Evolutionary conservation across 352 stramenopile species (phyloP).

Genomic region (Pythium aquatile): DNA sequence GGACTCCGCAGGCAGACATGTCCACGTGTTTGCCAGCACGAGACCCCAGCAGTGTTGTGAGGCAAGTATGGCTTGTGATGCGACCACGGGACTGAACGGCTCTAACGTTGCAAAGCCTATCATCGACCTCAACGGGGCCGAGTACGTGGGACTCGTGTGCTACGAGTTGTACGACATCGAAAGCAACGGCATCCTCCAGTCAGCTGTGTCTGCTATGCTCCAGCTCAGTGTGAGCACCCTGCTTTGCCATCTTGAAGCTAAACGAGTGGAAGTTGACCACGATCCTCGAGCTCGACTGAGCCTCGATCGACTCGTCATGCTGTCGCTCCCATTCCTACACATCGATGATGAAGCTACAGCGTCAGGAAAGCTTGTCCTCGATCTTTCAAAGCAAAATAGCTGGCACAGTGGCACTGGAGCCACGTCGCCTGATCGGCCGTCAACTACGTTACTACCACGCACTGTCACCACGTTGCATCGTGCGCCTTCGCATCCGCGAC

Average conservation of each 20-base stretch:
- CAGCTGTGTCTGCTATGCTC: background rate
- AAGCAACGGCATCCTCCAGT: background rate
- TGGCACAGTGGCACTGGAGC: conserved; percentile 21
- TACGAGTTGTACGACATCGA: conserved; percentile 11
- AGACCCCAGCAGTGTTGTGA: conserved; percentile 25
- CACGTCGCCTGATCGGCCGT: conserved; percentile 17
- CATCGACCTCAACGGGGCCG: background rate
- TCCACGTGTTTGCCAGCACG: conserved; percentile 24
- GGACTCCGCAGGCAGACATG: background rate
- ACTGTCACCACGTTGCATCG: conserved; percentile 3
- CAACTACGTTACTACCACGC: conserved; percentile 1
- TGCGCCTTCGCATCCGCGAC: background rate
- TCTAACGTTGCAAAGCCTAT: background rate
- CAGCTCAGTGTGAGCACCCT: conserved; percentile 18
- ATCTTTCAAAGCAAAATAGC: conserved; percentile 8
- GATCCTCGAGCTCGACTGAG: conserved; percentile 11
- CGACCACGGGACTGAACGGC: background rate
- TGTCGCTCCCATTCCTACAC: conserved; percentile 23
- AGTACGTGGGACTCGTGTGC: conserved; percentile 19
- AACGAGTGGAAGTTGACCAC: conserved; percentile 1
- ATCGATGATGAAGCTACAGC: no score
- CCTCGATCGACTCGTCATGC: conserved; percentile 21
- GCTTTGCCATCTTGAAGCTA: conserved; percentile 8
- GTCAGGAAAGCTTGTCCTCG: conserved; percentile 1
- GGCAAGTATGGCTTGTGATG: conserved; percentile 18